phyloP scores from a whole-genome alignment of 768 basidiomycete species.

The Suillus plorans region DNA sequence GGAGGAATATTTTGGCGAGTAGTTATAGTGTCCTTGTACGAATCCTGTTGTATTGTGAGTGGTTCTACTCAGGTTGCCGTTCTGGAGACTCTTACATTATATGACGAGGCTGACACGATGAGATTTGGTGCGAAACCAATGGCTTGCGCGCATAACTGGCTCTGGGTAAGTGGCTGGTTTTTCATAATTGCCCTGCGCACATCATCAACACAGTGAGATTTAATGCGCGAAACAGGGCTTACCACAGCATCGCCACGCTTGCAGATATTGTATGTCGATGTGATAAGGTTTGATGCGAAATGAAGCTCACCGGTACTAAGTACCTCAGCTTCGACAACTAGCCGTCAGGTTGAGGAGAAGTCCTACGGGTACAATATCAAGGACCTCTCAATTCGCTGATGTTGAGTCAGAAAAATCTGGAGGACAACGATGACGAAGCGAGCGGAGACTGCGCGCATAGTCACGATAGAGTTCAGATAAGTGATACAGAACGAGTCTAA shows the following conservation, averaged over 20 bases:
- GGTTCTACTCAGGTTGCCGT: no score
- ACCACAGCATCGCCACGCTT: not conserved
- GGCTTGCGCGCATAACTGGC: not conserved
- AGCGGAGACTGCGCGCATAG: no score
- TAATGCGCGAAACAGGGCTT: not conserved
- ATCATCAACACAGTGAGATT: not conserved
- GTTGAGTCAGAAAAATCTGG: no score
- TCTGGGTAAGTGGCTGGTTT: not conserved
- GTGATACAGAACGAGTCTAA: no score
- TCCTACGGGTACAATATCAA: no score
- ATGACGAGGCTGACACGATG: not conserved
- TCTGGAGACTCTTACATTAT: not conserved
- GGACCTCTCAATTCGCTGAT: no score
- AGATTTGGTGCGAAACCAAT: not conserved
- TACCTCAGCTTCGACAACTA: not conserved
- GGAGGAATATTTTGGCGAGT: conserved; percentile 71
- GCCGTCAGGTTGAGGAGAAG: not conserved
- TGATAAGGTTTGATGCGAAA: not conserved
- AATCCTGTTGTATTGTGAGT: no score
- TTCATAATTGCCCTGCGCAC: not conserved
- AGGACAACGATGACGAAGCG: no score
- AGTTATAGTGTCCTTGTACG: not conserved
- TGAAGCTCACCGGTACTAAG: not conserved
- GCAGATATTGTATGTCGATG: not conserved
- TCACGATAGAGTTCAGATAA: no score